Percentiles rank a stretch among this genome's conserved stretches.
Conservation (phyloP, 2,329 filamentous ascomycete genomes). For the Monilinia fructicola region DNA sequence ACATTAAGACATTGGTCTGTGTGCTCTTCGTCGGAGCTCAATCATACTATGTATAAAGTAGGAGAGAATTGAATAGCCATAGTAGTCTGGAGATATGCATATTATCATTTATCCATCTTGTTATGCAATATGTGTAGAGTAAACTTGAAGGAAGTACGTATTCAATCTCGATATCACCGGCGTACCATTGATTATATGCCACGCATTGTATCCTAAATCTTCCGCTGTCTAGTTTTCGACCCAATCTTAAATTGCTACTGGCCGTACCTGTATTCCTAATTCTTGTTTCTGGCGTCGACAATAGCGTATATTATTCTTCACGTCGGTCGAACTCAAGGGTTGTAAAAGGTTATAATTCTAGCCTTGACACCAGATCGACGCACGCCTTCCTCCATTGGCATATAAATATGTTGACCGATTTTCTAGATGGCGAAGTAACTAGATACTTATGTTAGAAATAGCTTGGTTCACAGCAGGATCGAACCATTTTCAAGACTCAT, state of each 20-base stretch:
- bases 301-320: background rate
- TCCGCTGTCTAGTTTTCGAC: background rate
- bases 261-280: background rate
- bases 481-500: background rate
- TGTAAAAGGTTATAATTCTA: constrained; percentile 42
- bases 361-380: constrained; percentile 86
- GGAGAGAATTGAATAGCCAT: background rate
- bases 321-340: background rate
- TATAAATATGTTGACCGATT: constrained; percentile 72
- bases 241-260: background rate
- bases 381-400: constrained; percentile 91
- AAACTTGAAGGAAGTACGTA: background rate
- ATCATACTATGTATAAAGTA: background rate
- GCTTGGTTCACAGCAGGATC: background rate
- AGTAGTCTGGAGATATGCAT: background rate
- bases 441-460: constrained; percentile 20
- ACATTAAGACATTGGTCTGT: background rate
- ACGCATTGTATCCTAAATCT: background rate
- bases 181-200: background rate
- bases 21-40: background rate
- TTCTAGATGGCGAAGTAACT: constrained; percentile 84
- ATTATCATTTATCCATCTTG: background rate
- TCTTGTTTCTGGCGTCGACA: background rate
- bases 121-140: background rate
- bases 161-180: background rate